phyloP scores from a whole-genome alignment of 306 rosid species.

The Malus fusca region DNA sequence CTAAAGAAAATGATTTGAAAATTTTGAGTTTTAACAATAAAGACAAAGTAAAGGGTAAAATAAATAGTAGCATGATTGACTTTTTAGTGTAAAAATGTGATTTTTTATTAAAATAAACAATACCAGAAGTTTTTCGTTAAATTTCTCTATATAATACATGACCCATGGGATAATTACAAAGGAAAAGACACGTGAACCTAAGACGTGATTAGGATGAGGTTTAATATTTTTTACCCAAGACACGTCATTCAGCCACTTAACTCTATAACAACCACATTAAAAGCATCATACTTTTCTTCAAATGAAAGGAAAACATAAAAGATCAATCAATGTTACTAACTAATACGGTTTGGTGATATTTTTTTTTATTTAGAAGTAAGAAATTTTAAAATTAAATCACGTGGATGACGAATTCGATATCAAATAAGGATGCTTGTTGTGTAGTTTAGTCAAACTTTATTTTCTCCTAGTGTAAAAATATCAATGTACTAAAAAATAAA shows the following conservation, averaged over 20 bases:
- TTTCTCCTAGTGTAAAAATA: rapidly evolving
- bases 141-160: background rate
- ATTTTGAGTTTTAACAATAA: too few relatives aligned
- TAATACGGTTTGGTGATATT: rapidly evolving
- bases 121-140: rapidly evolving
- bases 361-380: too few relatives aligned
- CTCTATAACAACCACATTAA: background rate
- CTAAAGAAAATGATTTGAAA: too few relatives aligned
- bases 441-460: rapidly evolving
- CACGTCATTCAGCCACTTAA: background rate
- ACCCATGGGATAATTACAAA: background rate
- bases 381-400: rapidly evolving
- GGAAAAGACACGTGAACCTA: background rate
- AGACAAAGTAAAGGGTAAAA: too few relatives aligned
- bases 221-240: background rate
- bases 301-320: background rate
- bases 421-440: rapidly evolving
- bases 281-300: background rate
- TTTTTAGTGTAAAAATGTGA: too few relatives aligned
- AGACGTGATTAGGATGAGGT: background rate
- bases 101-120: too few relatives aligned
- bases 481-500: too few relatives aligned
- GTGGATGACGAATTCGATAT: rapidly evolving
- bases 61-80: rapidly evolving
- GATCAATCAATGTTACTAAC: too few relatives aligned